Evolutionary conservation across 257 asterid species (phyloP).

Genomic region (Solanum bulbocastanum): DNA sequence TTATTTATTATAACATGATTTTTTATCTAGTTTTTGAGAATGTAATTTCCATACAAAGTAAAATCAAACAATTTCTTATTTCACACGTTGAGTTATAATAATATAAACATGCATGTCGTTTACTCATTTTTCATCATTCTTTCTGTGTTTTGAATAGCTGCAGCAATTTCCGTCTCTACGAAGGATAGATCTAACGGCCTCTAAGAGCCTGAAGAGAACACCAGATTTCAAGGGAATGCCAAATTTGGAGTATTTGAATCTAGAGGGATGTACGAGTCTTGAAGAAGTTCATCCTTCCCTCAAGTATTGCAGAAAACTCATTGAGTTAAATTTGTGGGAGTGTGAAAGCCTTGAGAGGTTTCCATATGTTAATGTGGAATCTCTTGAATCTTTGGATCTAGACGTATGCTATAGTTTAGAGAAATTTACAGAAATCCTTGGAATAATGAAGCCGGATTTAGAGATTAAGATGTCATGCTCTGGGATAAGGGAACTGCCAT

Average conservation of each 20-base stretch:
- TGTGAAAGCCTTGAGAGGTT: neutral
- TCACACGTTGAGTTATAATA: too few species aligned
- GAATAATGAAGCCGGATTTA: neutral
- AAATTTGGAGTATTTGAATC: neutral
- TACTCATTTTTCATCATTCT: too few species aligned
- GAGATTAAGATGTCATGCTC: neutral
- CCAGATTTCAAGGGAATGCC: neutral
- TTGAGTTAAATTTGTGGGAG: fast-evolving
- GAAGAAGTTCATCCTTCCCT: neutral
- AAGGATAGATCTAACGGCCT: fast-evolving
- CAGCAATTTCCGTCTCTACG: neutral
- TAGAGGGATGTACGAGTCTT: fast-evolving
- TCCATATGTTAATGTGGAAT: neutral
- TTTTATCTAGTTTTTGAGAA: too few species aligned
- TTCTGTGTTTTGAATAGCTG: too few species aligned
- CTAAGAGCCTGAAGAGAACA: neutral
- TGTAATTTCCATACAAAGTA: too few species aligned
- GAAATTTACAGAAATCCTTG: neutral
- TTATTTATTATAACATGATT: too few species aligned
- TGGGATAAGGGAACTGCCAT: too few species aligned
- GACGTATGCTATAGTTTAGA: fast-evolving
- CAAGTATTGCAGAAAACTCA: neutral
- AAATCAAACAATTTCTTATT: too few species aligned
- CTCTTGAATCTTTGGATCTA: neutral
- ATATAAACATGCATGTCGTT: too few species aligned